Evolutionary conservation across 1,139 yeast genomes (phyloP).

Genomic region (Yamadazyma songkhlaensis): DNA sequence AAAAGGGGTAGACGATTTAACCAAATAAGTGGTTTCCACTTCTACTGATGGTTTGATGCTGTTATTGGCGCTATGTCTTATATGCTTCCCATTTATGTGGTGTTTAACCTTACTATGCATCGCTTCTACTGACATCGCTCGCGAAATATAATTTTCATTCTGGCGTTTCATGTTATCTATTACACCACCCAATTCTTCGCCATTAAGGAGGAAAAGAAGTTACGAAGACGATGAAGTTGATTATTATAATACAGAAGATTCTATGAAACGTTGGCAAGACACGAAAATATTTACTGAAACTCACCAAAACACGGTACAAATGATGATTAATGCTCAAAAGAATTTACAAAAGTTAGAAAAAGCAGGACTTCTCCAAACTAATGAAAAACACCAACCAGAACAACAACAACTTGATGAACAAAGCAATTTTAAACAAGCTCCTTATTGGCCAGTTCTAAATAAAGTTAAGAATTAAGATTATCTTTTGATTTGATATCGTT

Average conservation of each 20-base stretch:
- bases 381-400: conserved; percentile 46
- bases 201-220: conserved; percentile 9
- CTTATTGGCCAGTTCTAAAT: conserved; percentile 26
- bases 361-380: conserved; percentile 47
- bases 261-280: conserved; percentile 23
- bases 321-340: conserved; percentile 28
- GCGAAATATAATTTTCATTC: neutral
- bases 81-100: conserved; percentile 25
- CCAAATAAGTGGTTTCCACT: conserved; percentile 48
- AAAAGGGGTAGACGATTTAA: conserved; percentile 60
- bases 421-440: conserved; percentile 21
- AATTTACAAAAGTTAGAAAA: conserved; percentile 11
- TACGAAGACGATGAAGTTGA: conserved; percentile 9
- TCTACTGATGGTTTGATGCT: conserved; percentile 30
- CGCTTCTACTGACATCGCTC: neutral
- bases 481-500: too few relatives aligned
- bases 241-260: neutral
- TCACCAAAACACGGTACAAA: conserved; percentile 27
- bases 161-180: conserved; percentile 3
- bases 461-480: conserved; percentile 1
- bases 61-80: conserved; percentile 46
- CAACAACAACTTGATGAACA: conserved; percentile 1
- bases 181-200: conserved; percentile 10
- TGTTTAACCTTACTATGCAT: conserved; percentile 4
- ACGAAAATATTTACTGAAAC: conserved; percentile 27